These are phyloP conservation scores for Talaromyces funiculosus DNA, from an alignment of 2,329 filamentous ascomycete genomes.

Conservation along the genomic window DNA sequence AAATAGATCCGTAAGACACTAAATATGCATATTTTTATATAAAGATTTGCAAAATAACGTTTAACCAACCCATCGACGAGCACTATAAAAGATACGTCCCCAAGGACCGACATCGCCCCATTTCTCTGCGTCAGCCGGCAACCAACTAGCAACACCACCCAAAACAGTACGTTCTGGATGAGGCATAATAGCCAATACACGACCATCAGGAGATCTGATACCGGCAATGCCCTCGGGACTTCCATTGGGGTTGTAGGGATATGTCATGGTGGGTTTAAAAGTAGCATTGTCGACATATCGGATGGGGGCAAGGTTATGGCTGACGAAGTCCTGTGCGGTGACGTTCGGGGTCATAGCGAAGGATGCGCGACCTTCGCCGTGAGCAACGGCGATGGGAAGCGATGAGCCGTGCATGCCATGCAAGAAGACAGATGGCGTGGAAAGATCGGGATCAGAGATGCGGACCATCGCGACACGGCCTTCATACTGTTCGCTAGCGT, in stretches of 20 bases:
- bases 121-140: conserved; percentile 57
- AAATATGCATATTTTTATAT: neutral
- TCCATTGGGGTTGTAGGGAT: conserved; percentile 87
- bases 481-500: conserved; percentile 84
- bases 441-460: conserved; percentile 57
- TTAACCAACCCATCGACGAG: conserved; percentile 73
- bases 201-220: conserved; percentile 69
- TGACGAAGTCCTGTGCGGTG: conserved; percentile 49
- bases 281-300: conserved; percentile 81
- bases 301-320: conserved; percentile 66
- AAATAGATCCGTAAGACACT: neutral
- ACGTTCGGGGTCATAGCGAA: conserved; percentile 52
- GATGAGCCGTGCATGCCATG: conserved; percentile 78
- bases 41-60: neutral
- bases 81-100: conserved; percentile 80
- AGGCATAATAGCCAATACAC: conserved; percentile 85
- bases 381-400: conserved; percentile 80
- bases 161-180: conserved; percentile 87
- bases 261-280: conserved; percentile 65
- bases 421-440: conserved; percentile 71
- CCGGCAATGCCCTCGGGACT: conserved; percentile 76
- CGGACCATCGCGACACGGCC: conserved; percentile 80
- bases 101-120: conserved; percentile 83
- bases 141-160: conserved; percentile 70
- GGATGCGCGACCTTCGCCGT: conserved; percentile 80